A percentile compares a stretch with the other conserved stretches of the same genome.
Evolutionary conservation across 768 basidiomycete genomes (phyloP).

Genomic region (Termitomyces sp.): DNA sequence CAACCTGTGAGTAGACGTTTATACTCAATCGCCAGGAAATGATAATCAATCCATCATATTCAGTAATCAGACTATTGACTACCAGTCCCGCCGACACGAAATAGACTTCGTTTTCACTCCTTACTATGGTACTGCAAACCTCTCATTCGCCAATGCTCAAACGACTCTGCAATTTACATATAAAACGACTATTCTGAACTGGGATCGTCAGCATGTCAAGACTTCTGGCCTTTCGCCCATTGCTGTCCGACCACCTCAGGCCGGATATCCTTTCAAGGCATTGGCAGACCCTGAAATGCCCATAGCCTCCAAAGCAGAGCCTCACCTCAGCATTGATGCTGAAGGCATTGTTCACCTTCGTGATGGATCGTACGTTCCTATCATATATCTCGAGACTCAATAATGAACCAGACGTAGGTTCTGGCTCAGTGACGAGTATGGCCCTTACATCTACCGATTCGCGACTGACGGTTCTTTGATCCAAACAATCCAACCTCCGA

Average conservation of each 20-base stretch:
- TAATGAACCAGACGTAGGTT: slow-evolving; percentile 30
- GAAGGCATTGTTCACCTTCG: slow-evolving; percentile 55
- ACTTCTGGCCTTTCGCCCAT: slow-evolving; percentile 58
- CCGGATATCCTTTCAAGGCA: slow-evolving; percentile 26
- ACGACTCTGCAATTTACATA: slow-evolving; percentile 52
- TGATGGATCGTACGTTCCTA: too few relatives aligned
- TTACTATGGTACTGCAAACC: slow-evolving; percentile 42
- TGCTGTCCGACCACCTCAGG: slow-evolving; percentile 39
- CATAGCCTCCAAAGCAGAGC: slow-evolving; percentile 36
- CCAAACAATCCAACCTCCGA: slow-evolving; percentile 55
- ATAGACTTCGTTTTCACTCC: slow-evolving; percentile 58
- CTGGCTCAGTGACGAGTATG: slow-evolving; percentile 71
- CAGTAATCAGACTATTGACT: slow-evolving; percentile 55
- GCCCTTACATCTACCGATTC: slow-evolving; percentile 61
- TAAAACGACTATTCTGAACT: slow-evolving; percentile 44
- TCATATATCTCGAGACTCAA: too few relatives aligned
- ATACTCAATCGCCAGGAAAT: neutral
- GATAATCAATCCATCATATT: neutral
- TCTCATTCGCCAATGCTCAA: slow-evolving; percentile 48
- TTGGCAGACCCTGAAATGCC: slow-evolving; percentile 44
- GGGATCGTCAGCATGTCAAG: slow-evolving; percentile 40
- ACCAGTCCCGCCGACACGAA: slow-evolving; percentile 60
- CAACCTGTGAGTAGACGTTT: slow-evolving; percentile 43
- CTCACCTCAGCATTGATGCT: slow-evolving; percentile 50
- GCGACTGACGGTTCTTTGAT: slow-evolving; percentile 43